phyloP scores from a whole-genome alignment of 192 early-diverging fungal genomes.

The Chytriomyces confervae region DNA sequence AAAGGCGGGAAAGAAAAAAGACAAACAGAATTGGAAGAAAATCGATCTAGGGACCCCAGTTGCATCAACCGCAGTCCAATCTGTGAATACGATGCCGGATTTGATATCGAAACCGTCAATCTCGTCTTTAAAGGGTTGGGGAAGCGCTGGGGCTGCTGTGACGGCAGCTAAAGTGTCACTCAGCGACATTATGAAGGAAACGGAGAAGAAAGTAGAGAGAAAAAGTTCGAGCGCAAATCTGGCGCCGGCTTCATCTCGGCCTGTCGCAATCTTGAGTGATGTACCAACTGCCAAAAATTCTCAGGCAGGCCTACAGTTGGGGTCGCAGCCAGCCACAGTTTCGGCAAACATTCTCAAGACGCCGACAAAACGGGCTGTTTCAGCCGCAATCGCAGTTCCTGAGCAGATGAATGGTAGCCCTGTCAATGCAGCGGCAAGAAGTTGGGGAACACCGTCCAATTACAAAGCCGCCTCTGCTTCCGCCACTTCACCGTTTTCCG shows the following conservation, averaged over 20 bases:
- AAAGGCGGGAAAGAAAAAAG: neutral
- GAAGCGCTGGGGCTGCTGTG: conserved; percentile 5
- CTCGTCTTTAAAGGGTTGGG: neutral
- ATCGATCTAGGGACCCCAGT: neutral
- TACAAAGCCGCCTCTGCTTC: neutral
- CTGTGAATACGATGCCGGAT: no score
- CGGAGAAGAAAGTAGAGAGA: neutral
- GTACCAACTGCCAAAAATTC: neutral
- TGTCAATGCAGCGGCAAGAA: neutral
- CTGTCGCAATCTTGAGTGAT: neutral
- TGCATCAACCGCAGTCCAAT: neutral
- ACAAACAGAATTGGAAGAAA: conserved; percentile 28
- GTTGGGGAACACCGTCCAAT: neutral
- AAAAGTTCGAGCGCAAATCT: neutral
- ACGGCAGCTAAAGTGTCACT: conserved; percentile 20
- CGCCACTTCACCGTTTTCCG: neutral
- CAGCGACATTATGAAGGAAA: conserved; percentile 40
- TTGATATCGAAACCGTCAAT: neutral
- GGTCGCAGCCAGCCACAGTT: no score
- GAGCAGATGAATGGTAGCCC: neutral
- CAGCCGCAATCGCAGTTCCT: conserved; percentile 2
- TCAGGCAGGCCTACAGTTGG: neutral
- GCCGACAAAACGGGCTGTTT: no score
- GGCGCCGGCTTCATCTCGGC: no score
- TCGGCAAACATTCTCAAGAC: no score